Percentiles rank a stretch among this genome's conserved stretches.
Evolutionary conservation across 257 asterid species (phyloP).

Genomic region (Petunia axillaris): DNA sequence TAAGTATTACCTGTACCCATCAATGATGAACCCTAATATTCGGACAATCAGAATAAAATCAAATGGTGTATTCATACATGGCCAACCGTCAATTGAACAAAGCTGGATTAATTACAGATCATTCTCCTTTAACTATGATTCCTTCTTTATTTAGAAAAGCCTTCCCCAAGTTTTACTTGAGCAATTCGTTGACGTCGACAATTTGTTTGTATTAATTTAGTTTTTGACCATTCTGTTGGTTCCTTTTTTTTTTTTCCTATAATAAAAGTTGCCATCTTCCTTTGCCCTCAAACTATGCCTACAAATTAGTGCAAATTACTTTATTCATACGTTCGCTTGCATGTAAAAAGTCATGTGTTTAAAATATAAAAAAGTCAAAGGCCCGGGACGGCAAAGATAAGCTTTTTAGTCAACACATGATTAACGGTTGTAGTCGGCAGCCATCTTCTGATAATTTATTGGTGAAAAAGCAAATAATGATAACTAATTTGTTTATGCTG

Average conservation of each 20-base stretch:
- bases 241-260: conserved; percentile 14
- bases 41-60: conserved; percentile 32
- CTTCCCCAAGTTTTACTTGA: neutral
- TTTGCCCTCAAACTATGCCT: conserved; percentile 50
- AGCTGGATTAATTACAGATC: conserved; percentile 18
- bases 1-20: conserved; percentile 31
- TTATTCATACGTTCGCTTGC: conserved; percentile 24
- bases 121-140: conserved; percentile 16
- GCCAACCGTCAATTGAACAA: neutral
- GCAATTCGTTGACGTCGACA: neutral
- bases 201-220: neutral
- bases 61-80: neutral
- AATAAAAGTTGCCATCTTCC: conserved; percentile 33
- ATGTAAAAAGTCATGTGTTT: conserved; percentile 39
- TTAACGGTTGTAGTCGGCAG: conserved; percentile 30
- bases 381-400: conserved; percentile 10
- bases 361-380: conserved; percentile 42
- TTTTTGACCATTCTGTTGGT: neutral
- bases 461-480: neutral
- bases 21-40: conserved; percentile 28
- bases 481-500: neutral
- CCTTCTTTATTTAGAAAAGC: too few species aligned
- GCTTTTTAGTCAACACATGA: conserved; percentile 36
- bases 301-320: conserved; percentile 26
- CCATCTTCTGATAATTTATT: conserved; percentile 20